Conservation (phyloP, 805 yeast genomes). For the Phaffomyces thermotolerans region DNA sequence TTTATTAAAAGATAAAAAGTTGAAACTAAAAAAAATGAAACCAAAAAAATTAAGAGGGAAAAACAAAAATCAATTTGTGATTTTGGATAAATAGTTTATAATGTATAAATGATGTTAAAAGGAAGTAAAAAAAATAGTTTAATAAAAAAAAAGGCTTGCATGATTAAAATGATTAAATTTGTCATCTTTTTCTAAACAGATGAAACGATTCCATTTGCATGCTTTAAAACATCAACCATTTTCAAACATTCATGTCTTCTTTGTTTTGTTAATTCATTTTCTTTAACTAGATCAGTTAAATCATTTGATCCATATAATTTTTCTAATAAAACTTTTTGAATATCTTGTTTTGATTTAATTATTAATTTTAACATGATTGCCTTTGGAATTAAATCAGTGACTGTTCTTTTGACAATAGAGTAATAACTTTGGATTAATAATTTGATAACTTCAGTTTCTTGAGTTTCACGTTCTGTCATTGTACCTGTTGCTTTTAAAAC, state of each 20-base stretch:
- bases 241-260: slow-evolving; percentile 90
- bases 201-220: slow-evolving; percentile 84
- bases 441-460: slow-evolving; percentile 96
- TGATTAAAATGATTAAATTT: not conserved
- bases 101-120: too few relatives aligned
- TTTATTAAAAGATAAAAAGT: too few relatives aligned
- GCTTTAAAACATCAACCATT: slow-evolving; percentile 88
- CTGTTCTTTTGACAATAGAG: slow-evolving; percentile 86
- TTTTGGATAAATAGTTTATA: too few relatives aligned
- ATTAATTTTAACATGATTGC: slow-evolving; percentile 91
- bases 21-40: too few relatives aligned
- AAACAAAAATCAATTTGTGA: too few relatives aligned
- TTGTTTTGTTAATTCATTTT: slow-evolving; percentile 86
- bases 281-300: slow-evolving; percentile 74
- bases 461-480: slow-evolving; percentile 89
- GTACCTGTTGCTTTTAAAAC: slow-evolving; percentile 86
- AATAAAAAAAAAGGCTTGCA: not conserved
- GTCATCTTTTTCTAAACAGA: slow-evolving; percentile 24
- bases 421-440: slow-evolving; percentile 84
- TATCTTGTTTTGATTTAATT: slow-evolving; percentile 73
- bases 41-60: too few relatives aligned
- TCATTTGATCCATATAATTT: slow-evolving; percentile 74
- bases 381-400: slow-evolving; percentile 91
- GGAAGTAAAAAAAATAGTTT: not conserved
- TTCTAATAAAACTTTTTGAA: slow-evolving; percentile 84